phyloP scores from a whole-genome alignment of 805 yeast genomes.

The Hyphopichia homilentoma region DNA sequence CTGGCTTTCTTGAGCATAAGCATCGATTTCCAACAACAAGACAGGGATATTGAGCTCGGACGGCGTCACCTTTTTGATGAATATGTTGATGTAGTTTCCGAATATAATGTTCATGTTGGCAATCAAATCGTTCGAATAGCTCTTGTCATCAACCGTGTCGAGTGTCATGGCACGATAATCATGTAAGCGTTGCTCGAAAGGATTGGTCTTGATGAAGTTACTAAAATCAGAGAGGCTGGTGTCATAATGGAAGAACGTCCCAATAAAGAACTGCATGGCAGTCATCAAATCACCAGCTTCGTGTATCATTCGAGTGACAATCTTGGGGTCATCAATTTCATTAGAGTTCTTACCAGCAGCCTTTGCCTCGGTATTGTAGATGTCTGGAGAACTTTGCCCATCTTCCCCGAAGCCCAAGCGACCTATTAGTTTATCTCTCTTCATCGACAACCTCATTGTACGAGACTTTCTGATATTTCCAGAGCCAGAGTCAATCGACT shows the following conservation, averaged over 20 bases:
- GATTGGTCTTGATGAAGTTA: slow-evolving; percentile 22
- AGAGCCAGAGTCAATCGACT: slow-evolving; percentile 7
- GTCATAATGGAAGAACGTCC: slow-evolving; percentile 40
- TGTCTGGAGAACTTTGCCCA: slow-evolving; percentile 1
- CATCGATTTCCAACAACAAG: slow-evolving; percentile 26
- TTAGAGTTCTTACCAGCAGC: slow-evolving; percentile 7
- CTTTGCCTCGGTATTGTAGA: not conserved
- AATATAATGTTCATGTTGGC: slow-evolving; percentile 46
- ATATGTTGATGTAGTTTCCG: slow-evolving; percentile 33
- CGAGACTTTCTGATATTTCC: slow-evolving; percentile 21
- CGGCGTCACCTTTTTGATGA: slow-evolving; percentile 35
- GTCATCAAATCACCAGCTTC: slow-evolving; percentile 33
- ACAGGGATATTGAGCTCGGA: slow-evolving; percentile 31
- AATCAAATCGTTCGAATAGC: slow-evolving; percentile 44
- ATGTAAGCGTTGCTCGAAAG: slow-evolving; percentile 33
- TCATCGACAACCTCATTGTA: slow-evolving; percentile 24
- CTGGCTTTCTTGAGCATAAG: slow-evolving; percentile 31
- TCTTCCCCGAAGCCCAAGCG: slow-evolving; percentile 8
- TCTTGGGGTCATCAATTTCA: slow-evolving; percentile 30
- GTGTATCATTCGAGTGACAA: slow-evolving; percentile 31
- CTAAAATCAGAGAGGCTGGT: slow-evolving; percentile 24
- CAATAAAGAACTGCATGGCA: slow-evolving; percentile 37
- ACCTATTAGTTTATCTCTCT: slow-evolving; percentile 24
- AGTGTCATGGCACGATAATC: slow-evolving; percentile 24
- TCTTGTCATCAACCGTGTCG: slow-evolving; percentile 34